Evolutionary conservation across 352 stramenopile genomes (phyloP).

Genomic region (Phytophthora constricta): DNA sequence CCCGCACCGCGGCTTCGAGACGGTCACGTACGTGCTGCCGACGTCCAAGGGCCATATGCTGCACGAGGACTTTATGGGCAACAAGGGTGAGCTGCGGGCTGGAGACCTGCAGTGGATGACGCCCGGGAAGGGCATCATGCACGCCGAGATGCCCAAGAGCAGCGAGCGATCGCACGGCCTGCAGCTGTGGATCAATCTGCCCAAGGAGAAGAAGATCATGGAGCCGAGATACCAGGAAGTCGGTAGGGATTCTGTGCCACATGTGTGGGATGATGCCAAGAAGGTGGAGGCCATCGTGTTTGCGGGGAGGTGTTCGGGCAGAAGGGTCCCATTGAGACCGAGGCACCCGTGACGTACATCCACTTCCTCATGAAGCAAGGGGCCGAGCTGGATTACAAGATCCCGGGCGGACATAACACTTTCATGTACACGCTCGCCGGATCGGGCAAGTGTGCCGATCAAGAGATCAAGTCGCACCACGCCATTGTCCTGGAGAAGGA

Average conservation of each 20-base stretch:
- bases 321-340: conserved; percentile 48
- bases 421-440: conserved; percentile 52
- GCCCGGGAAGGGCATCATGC: conserved; percentile 53
- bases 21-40: conserved; percentile 90
- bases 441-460: conserved; percentile 29
- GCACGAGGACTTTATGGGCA: conserved; percentile 86
- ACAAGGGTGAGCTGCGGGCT: conserved; percentile 54
- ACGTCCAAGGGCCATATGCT: conserved; percentile 76
- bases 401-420: conserved; percentile 48
- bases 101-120: conserved; percentile 75
- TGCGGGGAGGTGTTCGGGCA: conserved; percentile 57
- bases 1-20: conserved; percentile 93
- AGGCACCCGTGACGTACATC: conserved; percentile 60
- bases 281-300: conserved; percentile 60
- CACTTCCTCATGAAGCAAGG: conserved; percentile 54
- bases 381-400: conserved; percentile 44
- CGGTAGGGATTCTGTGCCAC: conserved; percentile 40
- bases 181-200: conserved; percentile 65
- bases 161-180: conserved; percentile 46
- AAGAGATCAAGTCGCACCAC: conserved; percentile 42
- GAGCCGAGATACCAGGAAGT: conserved; percentile 64
- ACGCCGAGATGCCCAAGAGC: conserved; percentile 56
- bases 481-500: conserved; percentile 56
- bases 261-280: conserved; percentile 46
- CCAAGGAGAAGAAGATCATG: conserved; percentile 53